Base-by-base conservation (phyloP, 192 early-diverging fungal genomes). In the Coemansia furcata region DNA sequence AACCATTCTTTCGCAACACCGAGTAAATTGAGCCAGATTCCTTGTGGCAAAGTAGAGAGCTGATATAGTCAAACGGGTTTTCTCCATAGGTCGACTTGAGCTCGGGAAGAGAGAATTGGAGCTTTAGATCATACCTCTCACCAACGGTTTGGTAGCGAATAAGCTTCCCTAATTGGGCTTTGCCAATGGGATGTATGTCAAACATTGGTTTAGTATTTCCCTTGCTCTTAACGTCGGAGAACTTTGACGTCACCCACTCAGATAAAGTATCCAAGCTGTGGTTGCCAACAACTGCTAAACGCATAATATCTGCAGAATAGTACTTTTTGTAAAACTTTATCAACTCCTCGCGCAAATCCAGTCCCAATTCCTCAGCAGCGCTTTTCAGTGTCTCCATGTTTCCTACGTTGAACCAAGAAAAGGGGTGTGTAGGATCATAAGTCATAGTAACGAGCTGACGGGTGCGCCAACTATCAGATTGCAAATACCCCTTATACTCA, bases 231-330 rank as follows among this genome's bases (percentile, higher is more conserved):
- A 99, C 85, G 26, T 67, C 78, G 0, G 92, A 89, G 62, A 97
- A 94, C 68, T 88, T 91, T 19, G 87, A 80, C 11, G 92, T 89
- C 0, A 88, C 89, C 94, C 89, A 92, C 40, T 89, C 76, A 9
- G 85, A 76, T 50, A 97, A 80, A 66, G 87, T 66, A 66, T 95
- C 91, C 10, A 73, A 54, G 9, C 92, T 78, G 76, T 97, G 92
- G 75, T 88, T 86, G 57, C 94, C 95, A 15, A 95, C 66, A 33
- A 99, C 80, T 17, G 90, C 88, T 12, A 97, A 81, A 74, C 91
- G 94, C 95, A 97, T 98, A 32, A 96, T 71, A 43, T 97, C 96
- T 15, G 94, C 88, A 17, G 93, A 95, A 73, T 99, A 99, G 71
- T 93, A 92, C 60, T 83, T 85, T 3, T 86, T 72, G 71, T 95